Base-by-base conservation (phyloP, 768 basidiomycete genomes). In the Mycena chlorophos region DNA sequence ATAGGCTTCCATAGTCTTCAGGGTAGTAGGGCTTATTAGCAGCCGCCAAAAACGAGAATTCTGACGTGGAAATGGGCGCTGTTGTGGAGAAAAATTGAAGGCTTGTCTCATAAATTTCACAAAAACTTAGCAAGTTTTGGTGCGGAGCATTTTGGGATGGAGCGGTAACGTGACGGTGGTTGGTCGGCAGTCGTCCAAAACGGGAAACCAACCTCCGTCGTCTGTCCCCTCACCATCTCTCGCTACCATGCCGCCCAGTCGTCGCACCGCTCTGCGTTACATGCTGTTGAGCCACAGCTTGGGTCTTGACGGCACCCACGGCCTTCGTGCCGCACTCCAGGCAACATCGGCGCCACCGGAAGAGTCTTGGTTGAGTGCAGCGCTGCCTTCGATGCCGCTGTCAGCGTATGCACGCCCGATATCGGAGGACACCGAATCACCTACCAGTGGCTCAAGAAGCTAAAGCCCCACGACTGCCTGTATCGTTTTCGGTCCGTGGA, bases 401-500 rank as follows among this genome's bases (percentile, higher is more conserved):
- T 8, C 45, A 25, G 23, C 25, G 23, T 46, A 46, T 27, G 48
- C 48, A 12, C 48, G 48, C 27, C 48, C 10, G 28, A 49, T 6
- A 49, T 49, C 22, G 48, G 48, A 6, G 48, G 48, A 12, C n/a
- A 26, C 4, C 26, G 30, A n/a, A 49, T 49, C 30, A 49, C 28
- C 5, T 30, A 12, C 14, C 8, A 14, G 13, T 49, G 48, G 48
- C 23, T 49, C 16, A 28, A 17, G 48, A 4, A 20, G 4, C 16
- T 49, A 6, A 49, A 49, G 14, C 48, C 13, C n/a, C 48, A 34
- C 27, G 48, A 49, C 17, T 49, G 48, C 29, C 10, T 48, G 13
- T 52, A 57, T 38, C 51, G 27, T 3, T 57, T 57, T 30, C 51
- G 51, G 56, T 52, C 10, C 8, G 51, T 51, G 2, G 26, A 2